Percentiles rank a stretch among this genome's conserved stretches.
These are phyloP conservation scores for Sordariomycetes sp. DNA, from an alignment of 2,329 filamentous ascomycete species.

Conservation along the genomic window DNA sequence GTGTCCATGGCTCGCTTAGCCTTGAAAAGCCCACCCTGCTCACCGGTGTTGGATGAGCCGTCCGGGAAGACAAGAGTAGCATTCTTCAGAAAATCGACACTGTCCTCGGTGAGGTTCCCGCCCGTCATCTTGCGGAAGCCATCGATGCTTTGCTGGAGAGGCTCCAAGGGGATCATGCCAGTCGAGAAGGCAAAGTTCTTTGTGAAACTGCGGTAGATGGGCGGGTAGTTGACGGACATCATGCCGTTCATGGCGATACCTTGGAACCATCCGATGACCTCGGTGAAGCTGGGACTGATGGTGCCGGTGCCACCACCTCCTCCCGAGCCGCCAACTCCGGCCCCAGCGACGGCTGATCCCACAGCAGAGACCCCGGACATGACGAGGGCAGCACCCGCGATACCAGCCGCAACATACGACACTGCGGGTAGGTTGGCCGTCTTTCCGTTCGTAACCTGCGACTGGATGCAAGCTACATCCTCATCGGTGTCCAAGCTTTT, in stretches of 20 bases:
- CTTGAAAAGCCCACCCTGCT: constrained; percentile 25
- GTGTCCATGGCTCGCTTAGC: constrained; percentile 44
- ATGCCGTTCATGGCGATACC: constrained; percentile 93
- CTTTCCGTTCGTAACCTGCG: constrained; percentile 79
- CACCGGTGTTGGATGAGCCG: constrained; percentile 35
- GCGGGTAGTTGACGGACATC: constrained; percentile 82
- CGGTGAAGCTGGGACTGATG: constrained; percentile 73
- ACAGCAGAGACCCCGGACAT: constrained; percentile 65
- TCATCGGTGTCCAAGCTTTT: constrained; percentile 47
- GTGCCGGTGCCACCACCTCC: constrained; percentile 48
- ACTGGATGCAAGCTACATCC: constrained; percentile 74
- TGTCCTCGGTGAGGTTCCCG: constrained; percentile 77
- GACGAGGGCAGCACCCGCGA: constrained; percentile 75
- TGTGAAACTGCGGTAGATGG: constrained; percentile 79
- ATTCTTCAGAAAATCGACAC: constrained; percentile 64
- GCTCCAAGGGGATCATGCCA: constrained; percentile 74
- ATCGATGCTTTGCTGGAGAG: constrained; percentile 76
- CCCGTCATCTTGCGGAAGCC: constrained; percentile 71
- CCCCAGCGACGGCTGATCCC: constrained; percentile 48
- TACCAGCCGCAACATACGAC: constrained; percentile 72
- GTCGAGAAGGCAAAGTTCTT: constrained; percentile 93
- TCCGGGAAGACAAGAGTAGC: constrained; percentile 65
- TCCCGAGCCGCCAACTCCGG: constrained; percentile 38
- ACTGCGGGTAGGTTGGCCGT: constrained; percentile 67
- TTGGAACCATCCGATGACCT: constrained; percentile 86